These are phyloP conservation scores for Blastobotrys chiropterorum DNA, from an alignment of 805 yeast species.

Conservation along the genomic window DNA sequence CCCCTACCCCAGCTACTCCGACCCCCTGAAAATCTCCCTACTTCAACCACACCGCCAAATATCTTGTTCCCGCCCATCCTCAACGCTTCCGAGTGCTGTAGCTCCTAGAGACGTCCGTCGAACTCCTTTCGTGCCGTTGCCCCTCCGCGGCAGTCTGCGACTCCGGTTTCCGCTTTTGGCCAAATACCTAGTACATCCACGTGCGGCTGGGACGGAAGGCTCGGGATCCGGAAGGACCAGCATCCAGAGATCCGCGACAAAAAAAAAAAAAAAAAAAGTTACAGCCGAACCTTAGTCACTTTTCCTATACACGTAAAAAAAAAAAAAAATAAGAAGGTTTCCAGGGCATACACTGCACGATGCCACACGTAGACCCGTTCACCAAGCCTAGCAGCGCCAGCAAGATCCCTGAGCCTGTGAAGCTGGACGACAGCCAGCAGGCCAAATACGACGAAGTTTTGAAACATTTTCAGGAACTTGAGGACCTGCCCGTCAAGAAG, in stretches of 20 bases:
- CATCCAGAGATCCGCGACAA: background rate
- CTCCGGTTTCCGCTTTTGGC: background rate
- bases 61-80: no score
- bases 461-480: conserved; percentile 51
- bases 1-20: no score
- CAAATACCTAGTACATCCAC: background rate
- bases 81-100: no score
- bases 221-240: background rate
- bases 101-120: no score
- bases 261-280: no score
- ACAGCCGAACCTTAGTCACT: background rate
- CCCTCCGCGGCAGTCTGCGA: no score
- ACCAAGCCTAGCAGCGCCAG: conserved; percentile 45
- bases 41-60: no score
- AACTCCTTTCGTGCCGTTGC: no score
- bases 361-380: conserved; percentile 43
- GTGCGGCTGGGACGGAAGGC: background rate
- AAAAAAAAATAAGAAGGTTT: no score
- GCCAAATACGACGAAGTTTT: conserved; percentile 58
- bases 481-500: conserved; percentile 36
- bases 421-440: conserved; percentile 49
- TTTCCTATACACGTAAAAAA: background rate
- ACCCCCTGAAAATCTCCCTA: no score
- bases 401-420: conserved; percentile 43
- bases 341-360: background rate